phyloP scores from a whole-genome alignment of 2,329 filamentous ascomycete species.

The Fusarium sp. region DNA sequence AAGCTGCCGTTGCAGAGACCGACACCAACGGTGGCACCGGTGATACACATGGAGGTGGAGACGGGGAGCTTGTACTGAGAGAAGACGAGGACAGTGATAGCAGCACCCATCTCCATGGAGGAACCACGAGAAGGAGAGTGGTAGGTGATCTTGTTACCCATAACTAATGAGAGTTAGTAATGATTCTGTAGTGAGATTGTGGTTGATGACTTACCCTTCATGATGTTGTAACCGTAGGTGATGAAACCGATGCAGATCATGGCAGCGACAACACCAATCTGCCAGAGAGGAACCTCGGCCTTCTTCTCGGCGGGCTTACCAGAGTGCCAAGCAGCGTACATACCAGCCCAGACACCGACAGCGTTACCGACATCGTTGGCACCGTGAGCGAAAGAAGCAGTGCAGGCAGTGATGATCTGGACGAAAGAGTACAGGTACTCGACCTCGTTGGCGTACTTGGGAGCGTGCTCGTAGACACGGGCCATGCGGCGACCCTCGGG shows the following conservation, averaged over 20 bases:
- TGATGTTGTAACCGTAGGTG: slow-evolving; percentile 87
- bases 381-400: slow-evolving; percentile 80
- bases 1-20: slow-evolving; percentile 80
- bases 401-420: slow-evolving; percentile 76
- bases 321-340: slow-evolving; percentile 76
- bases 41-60: slow-evolving; percentile 84
- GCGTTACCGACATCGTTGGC: slow-evolving; percentile 83
- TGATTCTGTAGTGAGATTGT: neutral
- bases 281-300: slow-evolving; percentile 78
- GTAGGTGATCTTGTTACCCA: slow-evolving; percentile 85
- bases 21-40: slow-evolving; percentile 82
- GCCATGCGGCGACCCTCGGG: slow-evolving; percentile 79
- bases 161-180: slow-evolving; percentile 64
- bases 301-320: slow-evolving; percentile 72
- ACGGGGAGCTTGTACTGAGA: slow-evolving; percentile 82
- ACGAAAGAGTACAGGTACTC: slow-evolving; percentile 78
- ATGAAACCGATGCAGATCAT: slow-evolving; percentile 76
- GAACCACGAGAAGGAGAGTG: slow-evolving; percentile 70
- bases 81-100: slow-evolving; percentile 81
- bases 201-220: slow-evolving; percentile 73
- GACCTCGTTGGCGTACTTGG: slow-evolving; percentile 78
- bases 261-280: slow-evolving; percentile 76
- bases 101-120: slow-evolving; percentile 85
- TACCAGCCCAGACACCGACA: slow-evolving; percentile 77
- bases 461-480: slow-evolving; percentile 67